These are phyloP conservation scores for Nidula niveotomentosa DNA, from an alignment of 1,284 basidiomycete genomes.

Conservation along the genomic window DNA sequence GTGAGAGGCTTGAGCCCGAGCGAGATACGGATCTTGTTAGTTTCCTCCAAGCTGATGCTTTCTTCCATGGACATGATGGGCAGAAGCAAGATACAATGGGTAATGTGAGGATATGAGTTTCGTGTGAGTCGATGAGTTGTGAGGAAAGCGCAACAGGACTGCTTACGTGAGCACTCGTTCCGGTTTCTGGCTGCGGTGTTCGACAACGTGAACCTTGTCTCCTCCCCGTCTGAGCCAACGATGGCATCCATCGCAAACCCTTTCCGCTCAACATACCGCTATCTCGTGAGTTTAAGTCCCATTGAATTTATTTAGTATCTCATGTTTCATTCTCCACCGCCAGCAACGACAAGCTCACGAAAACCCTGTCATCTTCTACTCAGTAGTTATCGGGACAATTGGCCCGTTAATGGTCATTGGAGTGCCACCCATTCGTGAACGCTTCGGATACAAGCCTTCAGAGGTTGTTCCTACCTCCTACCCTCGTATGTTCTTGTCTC, in stretches of 20 bases:
- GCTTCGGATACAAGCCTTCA: constrained; percentile 72
- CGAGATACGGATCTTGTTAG: constrained; percentile 94
- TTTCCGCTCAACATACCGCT: constrained; percentile 49
- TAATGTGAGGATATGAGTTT: too few relatives aligned
- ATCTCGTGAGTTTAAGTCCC: constrained; percentile 35
- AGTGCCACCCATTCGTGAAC: constrained; percentile 79
- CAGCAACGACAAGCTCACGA: constrained; percentile 86
- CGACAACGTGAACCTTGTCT: constrained; percentile 5
- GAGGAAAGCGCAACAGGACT: constrained; percentile 3
- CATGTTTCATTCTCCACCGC: neutral
- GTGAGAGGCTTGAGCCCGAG: constrained; percentile 94
- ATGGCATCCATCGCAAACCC: constrained; percentile 40
- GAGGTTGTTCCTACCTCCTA: constrained; percentile 83
- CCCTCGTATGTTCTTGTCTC: constrained; percentile 59
- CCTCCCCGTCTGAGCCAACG: constrained; percentile 5
- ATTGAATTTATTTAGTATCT: neutral
- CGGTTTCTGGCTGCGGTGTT: constrained; percentile 5
- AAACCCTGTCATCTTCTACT: constrained; percentile 91
- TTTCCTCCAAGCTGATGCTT: constrained; percentile 94
- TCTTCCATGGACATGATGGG: constrained; percentile 74
- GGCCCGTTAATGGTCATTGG: constrained; percentile 79
- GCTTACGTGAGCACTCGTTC: constrained; percentile 22
- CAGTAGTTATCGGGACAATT: constrained; percentile 71
- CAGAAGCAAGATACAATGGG: neutral
- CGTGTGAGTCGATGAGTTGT: too few relatives aligned